These are phyloP conservation scores for Penicillium sp. DNA, from an alignment of 2,329 filamentous ascomycete genomes.

Conservation along the genomic window DNA sequence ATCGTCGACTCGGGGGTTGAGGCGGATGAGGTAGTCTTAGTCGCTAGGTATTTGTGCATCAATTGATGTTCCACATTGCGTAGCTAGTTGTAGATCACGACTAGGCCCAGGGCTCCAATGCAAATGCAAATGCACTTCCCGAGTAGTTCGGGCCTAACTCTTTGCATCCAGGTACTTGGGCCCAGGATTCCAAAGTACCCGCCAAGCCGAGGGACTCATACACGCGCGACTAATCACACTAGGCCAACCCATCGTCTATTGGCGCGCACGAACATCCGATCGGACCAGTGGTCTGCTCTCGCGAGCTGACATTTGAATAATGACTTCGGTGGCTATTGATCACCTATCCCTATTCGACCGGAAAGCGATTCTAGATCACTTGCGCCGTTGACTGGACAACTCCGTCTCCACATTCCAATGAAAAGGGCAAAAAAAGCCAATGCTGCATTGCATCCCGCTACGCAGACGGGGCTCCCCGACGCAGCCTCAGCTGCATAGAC, in stretches of 20 bases:
- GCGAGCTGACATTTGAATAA: neutral
- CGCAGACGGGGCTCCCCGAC: constrained; percentile 9
- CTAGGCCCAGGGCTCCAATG: neutral
- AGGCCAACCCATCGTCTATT: neutral
- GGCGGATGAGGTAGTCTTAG: no score
- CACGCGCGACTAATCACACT: constrained; percentile 20
- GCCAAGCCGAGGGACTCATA: constrained; percentile 1
- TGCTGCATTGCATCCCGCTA: constrained; percentile 23
- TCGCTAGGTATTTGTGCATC: neutral
- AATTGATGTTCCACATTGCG: constrained; percentile 4
- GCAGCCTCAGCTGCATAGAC: constrained; percentile 4
- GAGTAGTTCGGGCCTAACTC: constrained; percentile 5
- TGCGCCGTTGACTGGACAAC: neutral
- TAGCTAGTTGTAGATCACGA: neutral
- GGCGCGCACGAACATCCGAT: neutral
- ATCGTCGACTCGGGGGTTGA: no score
- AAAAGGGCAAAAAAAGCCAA: constrained; percentile 15
- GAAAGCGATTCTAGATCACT: constrained; percentile 1
- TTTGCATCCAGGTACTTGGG: neutral
- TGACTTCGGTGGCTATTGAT: neutral
- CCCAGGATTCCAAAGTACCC: neutral
- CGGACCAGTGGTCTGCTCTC: constrained; percentile 6
- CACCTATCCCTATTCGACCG: neutral
- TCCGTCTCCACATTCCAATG: constrained; percentile 25
- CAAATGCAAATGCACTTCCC: neutral